These are phyloP conservation scores for Myxozyma udenii DNA, from an alignment of 805 yeast species.

Conservation along the genomic window DNA sequence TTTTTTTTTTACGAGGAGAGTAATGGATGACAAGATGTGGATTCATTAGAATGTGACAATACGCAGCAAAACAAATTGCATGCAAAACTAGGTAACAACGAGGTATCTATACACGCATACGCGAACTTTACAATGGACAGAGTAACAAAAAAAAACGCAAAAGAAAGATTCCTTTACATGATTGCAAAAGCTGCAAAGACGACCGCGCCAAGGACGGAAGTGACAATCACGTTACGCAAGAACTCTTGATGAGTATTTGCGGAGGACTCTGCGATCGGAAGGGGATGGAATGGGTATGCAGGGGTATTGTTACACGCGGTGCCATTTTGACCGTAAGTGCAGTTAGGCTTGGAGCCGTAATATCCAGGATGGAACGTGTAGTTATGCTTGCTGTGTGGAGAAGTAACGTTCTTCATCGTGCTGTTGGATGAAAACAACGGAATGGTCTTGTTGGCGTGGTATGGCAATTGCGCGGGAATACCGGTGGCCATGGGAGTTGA, in stretches of 20 bases:
- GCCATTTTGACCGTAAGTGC: background rate
- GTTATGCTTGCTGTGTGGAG: too few species aligned
- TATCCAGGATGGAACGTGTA: background rate
- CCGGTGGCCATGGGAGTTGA: background rate
- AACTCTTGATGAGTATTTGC: background rate
- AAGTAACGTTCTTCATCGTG: background rate
- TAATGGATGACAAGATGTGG: too few species aligned
- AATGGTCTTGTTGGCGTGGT: background rate
- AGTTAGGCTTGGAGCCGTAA: background rate
- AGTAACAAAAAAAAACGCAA: too few species aligned
- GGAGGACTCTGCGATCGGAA: background rate
- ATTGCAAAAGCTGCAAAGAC: constrained; percentile 8
- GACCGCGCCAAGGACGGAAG: constrained; percentile 10
- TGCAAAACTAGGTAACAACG: too few species aligned
- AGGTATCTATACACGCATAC: too few species aligned
- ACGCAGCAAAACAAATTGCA: too few species aligned
- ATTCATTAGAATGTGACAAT: too few species aligned
- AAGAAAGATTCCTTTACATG: constrained; percentile 1
- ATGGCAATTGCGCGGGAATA: background rate
- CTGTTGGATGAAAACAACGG: background rate
- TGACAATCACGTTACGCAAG: constrained; percentile 2
- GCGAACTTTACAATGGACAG: too few species aligned
- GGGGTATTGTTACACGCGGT: background rate
- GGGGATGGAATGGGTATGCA: background rate
- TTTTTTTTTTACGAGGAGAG: too few species aligned